These are phyloP conservation scores for Wilcoxina mikolae DNA, from an alignment of 495 filamentous ascomycete species.

Conservation along the genomic window DNA sequence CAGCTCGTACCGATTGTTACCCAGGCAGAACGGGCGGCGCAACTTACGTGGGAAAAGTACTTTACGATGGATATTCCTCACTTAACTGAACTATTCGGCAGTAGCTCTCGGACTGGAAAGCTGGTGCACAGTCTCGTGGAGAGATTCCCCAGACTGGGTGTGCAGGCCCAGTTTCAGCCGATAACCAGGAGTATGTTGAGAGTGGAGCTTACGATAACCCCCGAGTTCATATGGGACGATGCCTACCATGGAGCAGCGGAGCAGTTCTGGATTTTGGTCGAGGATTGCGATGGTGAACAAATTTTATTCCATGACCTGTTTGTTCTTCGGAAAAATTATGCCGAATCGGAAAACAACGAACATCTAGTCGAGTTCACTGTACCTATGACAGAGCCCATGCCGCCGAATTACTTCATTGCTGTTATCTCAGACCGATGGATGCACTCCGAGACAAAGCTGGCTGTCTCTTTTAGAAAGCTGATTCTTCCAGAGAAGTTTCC, in stretches of 20 bases:
- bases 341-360: slow-evolving; percentile 66
- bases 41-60: slow-evolving; percentile 84
- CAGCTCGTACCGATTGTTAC: slow-evolving; percentile 54
- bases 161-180: slow-evolving; percentile 84
- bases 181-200: slow-evolving; percentile 93
- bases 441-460: slow-evolving; percentile 87
- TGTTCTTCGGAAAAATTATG: slow-evolving; percentile 74
- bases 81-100: slow-evolving; percentile 90
- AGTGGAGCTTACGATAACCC: slow-evolving; percentile 80
- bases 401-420: slow-evolving; percentile 94
- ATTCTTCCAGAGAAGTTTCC: slow-evolving; percentile 91
- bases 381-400: slow-evolving; percentile 92
- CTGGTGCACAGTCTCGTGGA: slow-evolving; percentile 70
- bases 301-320: slow-evolving; percentile 95
- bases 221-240: slow-evolving; percentile 94
- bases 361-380: slow-evolving; percentile 97
- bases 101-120: slow-evolving; percentile 77
- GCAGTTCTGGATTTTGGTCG: slow-evolving; percentile 91
- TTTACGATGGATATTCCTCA: slow-evolving; percentile 92
- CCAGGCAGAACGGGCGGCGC: slow-evolving; percentile 88
- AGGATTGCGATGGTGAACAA: slow-evolving; percentile 94
- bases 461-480: slow-evolving; percentile 87
- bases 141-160: slow-evolving; percentile 84
- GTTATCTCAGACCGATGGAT: slow-evolving; percentile 93
- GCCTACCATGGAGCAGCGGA: slow-evolving; percentile 72